Percentiles rank a stretch among this genome's conserved stretches.
Evolutionary conservation across 2,329 filamentous ascomycete genomes (phyloP).

Genomic region (Fusarium phyllophilum): DNA sequence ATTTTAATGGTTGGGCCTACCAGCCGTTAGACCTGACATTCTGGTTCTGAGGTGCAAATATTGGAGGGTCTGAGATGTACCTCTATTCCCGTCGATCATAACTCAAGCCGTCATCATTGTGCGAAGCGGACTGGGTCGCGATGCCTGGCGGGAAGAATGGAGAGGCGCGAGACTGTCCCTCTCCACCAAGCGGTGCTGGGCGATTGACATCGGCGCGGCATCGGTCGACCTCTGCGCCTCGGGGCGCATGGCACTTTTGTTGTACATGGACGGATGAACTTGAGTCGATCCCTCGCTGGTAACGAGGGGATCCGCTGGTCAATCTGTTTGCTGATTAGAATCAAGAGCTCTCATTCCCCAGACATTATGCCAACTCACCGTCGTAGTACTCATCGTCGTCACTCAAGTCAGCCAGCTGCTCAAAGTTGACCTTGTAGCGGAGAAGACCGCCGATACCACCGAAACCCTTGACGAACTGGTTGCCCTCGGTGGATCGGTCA

Average conservation of each 20-base stretch:
- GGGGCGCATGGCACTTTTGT: constrained; percentile 54
- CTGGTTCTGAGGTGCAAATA: constrained; percentile 24
- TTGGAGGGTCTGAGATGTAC: constrained; percentile 37
- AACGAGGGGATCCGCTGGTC: constrained; percentile 90
- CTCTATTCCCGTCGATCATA: constrained; percentile 47
- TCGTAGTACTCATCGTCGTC: constrained; percentile 96
- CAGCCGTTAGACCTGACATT: constrained; percentile 37
- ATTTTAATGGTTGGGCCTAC: constrained; percentile 43
- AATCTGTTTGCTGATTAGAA: constrained; percentile 66
- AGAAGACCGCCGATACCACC: constrained; percentile 97
- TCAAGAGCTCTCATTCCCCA: background rate
- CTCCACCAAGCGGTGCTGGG: constrained; percentile 60
- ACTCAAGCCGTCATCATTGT: constrained; percentile 72
- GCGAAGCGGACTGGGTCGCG: constrained; percentile 74
- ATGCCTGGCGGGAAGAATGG: constrained; percentile 60
- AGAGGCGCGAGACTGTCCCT: constrained; percentile 58
- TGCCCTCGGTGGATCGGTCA: constrained; percentile 96
- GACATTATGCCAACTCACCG: constrained; percentile 51
- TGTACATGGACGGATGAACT: constrained; percentile 61
- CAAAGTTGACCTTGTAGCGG: constrained; percentile 99
- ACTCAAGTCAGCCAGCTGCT: constrained; percentile 94
- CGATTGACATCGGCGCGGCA: constrained; percentile 57
- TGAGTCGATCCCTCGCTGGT: constrained; percentile 84
- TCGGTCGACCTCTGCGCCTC: constrained; percentile 55
- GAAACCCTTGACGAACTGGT: constrained; percentile 99